These are phyloP conservation scores for Yamadazyma tumulicola DNA, from an alignment of 805 yeast species.

Conservation along the genomic window DNA sequence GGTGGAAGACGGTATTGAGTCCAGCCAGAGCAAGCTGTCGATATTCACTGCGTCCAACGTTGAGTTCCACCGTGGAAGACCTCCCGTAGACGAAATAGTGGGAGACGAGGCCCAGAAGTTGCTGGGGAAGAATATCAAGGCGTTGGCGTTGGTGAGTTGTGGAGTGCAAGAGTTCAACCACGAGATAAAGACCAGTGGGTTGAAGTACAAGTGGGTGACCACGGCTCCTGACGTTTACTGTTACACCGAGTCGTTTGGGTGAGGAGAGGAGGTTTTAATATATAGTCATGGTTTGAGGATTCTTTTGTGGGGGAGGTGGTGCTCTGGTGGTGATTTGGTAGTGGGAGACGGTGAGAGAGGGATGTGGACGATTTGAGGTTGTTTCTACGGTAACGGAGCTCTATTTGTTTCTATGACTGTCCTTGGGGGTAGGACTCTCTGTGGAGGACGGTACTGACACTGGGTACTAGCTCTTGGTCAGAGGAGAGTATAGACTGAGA, in stretches of 20 bases:
- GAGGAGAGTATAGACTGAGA: too few species aligned
- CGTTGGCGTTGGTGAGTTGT: constrained; percentile 39
- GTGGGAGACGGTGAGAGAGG: too few species aligned
- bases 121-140: constrained; percentile 16
- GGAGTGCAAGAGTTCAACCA: constrained; percentile 36
- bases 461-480: too few species aligned
- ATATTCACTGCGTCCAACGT: constrained; percentile 3
- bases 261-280: neutral
- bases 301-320: too few species aligned
- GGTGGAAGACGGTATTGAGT: neutral
- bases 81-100: constrained; percentile 16
- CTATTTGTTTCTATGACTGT: too few species aligned
- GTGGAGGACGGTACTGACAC: too few species aligned
- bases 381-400: too few species aligned
- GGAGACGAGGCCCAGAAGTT: constrained; percentile 12
- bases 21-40: too few species aligned
- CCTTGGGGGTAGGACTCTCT: too few species aligned
- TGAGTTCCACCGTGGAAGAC: constrained; percentile 14
- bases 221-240: constrained; percentile 40
- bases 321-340: too few species aligned
- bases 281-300: neutral
- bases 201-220: constrained; percentile 21
- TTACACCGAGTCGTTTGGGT: constrained; percentile 32
- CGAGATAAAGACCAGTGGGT: constrained; percentile 25
- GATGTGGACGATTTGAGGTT: too few species aligned